phyloP scores from a whole-genome alignment of 495 filamentous ascomycete species.

The Jackrogersella minutella region DNA sequence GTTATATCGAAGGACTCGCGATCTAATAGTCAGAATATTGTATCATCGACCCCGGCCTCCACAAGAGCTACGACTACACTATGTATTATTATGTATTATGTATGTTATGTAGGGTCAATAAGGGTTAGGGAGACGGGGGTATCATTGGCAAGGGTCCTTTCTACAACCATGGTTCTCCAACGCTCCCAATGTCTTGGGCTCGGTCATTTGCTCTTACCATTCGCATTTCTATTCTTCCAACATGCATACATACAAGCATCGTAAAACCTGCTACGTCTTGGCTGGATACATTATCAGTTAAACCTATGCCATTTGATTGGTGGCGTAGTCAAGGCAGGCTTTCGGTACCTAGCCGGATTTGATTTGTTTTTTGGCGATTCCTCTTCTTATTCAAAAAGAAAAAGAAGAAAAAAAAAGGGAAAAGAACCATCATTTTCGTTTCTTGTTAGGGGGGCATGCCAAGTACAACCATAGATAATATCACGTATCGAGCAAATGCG shows the following conservation, averaged over 20 bases:
- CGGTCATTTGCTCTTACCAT: neutral
- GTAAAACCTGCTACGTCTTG: neutral
- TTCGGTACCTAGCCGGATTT: neutral
- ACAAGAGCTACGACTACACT: neutral
- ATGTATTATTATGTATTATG: too few relatives aligned
- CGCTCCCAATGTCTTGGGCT: constrained; percentile 14
- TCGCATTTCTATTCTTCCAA: neutral
- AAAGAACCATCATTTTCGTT: too few relatives aligned
- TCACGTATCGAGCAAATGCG: neutral
- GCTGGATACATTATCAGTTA: neutral
- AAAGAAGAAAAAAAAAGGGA: too few relatives aligned
- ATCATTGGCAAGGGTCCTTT: too few relatives aligned
- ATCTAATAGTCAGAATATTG: constrained; percentile 6
- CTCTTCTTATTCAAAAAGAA: too few relatives aligned
- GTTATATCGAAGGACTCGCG: constrained; percentile 11
- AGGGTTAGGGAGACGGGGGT: too few relatives aligned
- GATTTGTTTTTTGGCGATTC: neutral
- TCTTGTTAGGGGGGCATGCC: too few relatives aligned
- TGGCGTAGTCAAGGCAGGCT: neutral
- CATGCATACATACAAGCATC: neutral
- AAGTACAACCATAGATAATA: neutral
- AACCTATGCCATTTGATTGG: constrained; percentile 3
- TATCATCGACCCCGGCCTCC: constrained; percentile 1
- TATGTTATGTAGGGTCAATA: too few relatives aligned
- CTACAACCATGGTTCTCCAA: constrained; percentile 15